Evolutionary conservation across 768 basidiomycete species (phyloP).

Genomic region (Rhizopogon vinicolor): DNA sequence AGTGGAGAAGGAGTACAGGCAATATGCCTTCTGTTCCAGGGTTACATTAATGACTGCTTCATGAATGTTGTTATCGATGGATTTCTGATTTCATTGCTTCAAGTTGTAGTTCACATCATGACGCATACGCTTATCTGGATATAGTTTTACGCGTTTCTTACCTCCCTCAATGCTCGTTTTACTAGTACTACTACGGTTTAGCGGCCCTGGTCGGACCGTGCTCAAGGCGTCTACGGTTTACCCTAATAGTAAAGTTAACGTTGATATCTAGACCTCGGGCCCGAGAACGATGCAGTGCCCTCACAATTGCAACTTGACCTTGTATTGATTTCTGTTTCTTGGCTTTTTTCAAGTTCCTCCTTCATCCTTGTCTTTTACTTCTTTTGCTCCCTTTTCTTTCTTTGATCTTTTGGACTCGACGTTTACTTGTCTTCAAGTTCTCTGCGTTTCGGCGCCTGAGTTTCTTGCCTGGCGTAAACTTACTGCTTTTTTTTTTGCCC

Average conservation of each 20-base stretch:
- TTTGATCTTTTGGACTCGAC: neutral
- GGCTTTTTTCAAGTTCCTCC: neutral
- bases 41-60: neutral
- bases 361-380: neutral
- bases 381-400: neutral
- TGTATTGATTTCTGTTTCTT: neutral
- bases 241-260: too few relatives aligned
- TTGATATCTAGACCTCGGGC: too few relatives aligned
- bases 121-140: too few relatives aligned
- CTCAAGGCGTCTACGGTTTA: too few relatives aligned
- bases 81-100: neutral
- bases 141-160: too few relatives aligned
- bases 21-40: constrained; percentile 41
- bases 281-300: neutral
- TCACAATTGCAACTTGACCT: neutral
- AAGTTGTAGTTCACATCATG: too few relatives aligned
- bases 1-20: constrained; percentile 19
- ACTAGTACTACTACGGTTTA: too few relatives aligned
- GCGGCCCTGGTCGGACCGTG: too few relatives aligned
- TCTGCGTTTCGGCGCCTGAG: neutral
- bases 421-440: neutral
- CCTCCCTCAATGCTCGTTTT: neutral
- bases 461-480: neutral
- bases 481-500: neutral
- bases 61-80: too few relatives aligned